Conservation (phyloP, 140 eudicot genomes). For the Bidens hawaiensis region DNA sequence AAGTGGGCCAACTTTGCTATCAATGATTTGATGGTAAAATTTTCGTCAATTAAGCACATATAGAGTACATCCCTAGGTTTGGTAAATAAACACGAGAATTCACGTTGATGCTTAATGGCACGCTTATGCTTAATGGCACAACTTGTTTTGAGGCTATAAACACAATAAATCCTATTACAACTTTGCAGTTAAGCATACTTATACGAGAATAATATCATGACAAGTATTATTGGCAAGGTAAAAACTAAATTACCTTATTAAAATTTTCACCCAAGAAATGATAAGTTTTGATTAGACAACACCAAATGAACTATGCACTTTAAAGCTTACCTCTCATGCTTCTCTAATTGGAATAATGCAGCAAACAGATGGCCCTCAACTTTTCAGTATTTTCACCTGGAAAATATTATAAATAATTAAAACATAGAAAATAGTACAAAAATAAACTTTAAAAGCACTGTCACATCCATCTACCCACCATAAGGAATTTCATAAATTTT, state of each 20-base stretch:
- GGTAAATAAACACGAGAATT: no score
- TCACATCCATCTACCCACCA: constrained; percentile 19
- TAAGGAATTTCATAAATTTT: constrained; percentile 23
- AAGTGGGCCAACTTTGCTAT: no score
- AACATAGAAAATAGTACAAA: constrained; percentile 14
- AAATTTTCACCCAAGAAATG: constrained; percentile 14
- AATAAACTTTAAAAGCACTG: constrained; percentile 23
- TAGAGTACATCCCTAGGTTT: no score
- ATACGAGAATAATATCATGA: not conserved
- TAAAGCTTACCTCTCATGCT: constrained; percentile 35
- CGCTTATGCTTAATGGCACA: not conserved
- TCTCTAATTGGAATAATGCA: constrained; percentile 43
- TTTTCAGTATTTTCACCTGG: constrained; percentile 40
- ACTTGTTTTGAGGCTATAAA: not conserved
- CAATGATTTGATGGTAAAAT: no score
- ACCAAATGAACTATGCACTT: constrained; percentile 27
- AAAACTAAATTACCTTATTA: constrained; percentile 14
- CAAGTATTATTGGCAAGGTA: constrained; percentile 14
- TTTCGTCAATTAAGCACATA: no score
- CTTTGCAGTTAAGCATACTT: not conserved
- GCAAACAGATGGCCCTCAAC: constrained; percentile 26
- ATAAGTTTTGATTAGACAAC: constrained; percentile 33
- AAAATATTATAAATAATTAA: constrained; percentile 17
- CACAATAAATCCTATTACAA: not conserved
- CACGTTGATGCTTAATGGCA: not conserved